Evolutionary conservation across 2,329 filamentous ascomycete genomes (phyloP).

Genomic region (Trichoderma hamatum): DNA sequence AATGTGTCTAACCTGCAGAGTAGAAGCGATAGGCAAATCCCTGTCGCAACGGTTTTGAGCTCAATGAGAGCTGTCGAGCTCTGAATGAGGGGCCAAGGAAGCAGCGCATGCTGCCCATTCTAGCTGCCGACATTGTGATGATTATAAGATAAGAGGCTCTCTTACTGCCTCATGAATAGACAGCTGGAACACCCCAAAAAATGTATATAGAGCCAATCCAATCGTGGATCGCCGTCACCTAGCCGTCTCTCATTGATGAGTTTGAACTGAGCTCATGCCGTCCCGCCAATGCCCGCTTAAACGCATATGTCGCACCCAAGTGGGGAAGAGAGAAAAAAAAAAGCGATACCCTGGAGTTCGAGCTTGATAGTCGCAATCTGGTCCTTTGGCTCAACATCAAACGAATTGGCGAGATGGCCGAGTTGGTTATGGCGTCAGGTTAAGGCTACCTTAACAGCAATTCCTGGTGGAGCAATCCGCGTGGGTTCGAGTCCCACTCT

Average conservation of each 20-base stretch:
- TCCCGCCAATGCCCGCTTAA: conserved; percentile 27
- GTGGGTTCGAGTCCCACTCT: conserved; percentile 31
- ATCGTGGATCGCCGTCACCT: background rate
- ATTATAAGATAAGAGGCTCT: background rate
- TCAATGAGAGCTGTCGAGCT: conserved; percentile 32
- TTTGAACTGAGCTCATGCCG: conserved; percentile 13
- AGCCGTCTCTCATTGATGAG: background rate
- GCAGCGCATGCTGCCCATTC: conserved; percentile 34
- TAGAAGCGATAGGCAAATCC: conserved; percentile 33
- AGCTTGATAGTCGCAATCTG: conserved; percentile 2
- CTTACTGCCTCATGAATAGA: background rate
- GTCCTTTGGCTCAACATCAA: conserved; percentile 1
- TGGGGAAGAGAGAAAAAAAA: background rate
- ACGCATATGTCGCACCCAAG: conserved; percentile 15
- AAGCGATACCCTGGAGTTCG: conserved; percentile 2
- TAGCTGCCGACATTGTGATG: conserved; percentile 33
- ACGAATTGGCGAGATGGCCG: conserved; percentile 24
- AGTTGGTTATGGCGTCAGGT: conserved; percentile 28
- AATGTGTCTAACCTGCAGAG: conserved; percentile 31
- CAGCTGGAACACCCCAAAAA: background rate
- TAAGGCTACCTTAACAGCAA: conserved; percentile 29
- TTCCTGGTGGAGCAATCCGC: conserved; percentile 29
- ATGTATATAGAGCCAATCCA: background rate
- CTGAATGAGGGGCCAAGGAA: conserved; percentile 36
- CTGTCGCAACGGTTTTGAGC: conserved; percentile 33